Base-by-base conservation (phyloP, 441 rosid species). In the Jatropha podagrica region DNA sequence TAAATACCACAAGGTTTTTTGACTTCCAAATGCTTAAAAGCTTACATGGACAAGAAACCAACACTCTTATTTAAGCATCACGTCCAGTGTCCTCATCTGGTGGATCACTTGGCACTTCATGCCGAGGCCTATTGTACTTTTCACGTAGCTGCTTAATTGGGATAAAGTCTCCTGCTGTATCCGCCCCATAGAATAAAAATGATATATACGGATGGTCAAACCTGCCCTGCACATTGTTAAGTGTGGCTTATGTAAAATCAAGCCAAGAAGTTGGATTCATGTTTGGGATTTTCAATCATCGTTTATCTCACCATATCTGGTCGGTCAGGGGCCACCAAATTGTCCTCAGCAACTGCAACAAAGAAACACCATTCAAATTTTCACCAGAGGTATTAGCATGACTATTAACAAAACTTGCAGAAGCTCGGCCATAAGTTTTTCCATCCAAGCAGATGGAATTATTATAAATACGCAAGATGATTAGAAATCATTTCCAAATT, bases 131-230 rank as follows among this genome's bases (percentile, higher is more conserved):
- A 73, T 87, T 92, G 80, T 87, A 90, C 76, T 89, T 93, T 71
- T 95, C 98, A 3, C 97, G 95, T 40, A 93, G 89, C 78, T 93
- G 99, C 84, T 88, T 90, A 84, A 92, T 86, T 11, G 98, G 97
- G 81, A 95, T 92, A 87, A 89, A 95, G 81, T 95, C 99, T 78
- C 96, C 98, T 15, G 91, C 93, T 15, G 88, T 71, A 79, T 95
- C 98, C 68, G 83, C 80, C 68, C 99, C 98, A 9, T 95, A 95
- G 82, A 91, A 95, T 64, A 95, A 80, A 63, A 93, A 88, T 26
- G 98, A 92, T 23, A 88, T 37, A 76, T 91, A 92, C 12, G 98
- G 98, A 89, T 95, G 99, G 76, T 95, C 98, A 51, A 90, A 91
- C 86, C 94, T 84, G 76, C 81, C 95, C 99, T 93, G 97, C 82